These are phyloP conservation scores for Ceriops decandra DNA, from an alignment of 345 rosid species.

Conservation along the genomic window DNA sequence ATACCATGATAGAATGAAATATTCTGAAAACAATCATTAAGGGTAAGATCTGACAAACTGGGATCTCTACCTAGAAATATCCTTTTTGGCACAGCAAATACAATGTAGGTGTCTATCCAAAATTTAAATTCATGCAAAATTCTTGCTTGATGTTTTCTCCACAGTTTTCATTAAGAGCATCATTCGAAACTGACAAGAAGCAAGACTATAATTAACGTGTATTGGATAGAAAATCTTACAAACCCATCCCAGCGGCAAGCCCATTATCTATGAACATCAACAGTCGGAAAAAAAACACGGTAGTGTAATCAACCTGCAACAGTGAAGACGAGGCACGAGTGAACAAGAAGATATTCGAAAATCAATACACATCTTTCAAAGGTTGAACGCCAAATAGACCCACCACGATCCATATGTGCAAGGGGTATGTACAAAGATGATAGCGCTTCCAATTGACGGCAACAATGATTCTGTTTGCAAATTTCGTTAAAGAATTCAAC, in stretches of 20 bases:
- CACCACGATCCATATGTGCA: slow-evolving; percentile 99
- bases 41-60: not conserved
- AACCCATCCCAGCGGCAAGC: slow-evolving; percentile 95
- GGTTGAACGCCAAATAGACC: slow-evolving; percentile 20
- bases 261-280: slow-evolving; percentile 96
- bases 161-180: not conserved
- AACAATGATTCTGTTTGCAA: slow-evolving; percentile 62
- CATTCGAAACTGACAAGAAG: not conserved
- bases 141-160: not conserved
- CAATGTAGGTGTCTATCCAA: not conserved
- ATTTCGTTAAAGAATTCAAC: slow-evolving; percentile 27
- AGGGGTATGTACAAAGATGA: slow-evolving; percentile 64
- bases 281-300: slow-evolving; percentile 84
- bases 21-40: too few species aligned
- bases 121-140: not conserved
- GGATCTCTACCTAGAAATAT: not conserved
- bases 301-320: slow-evolving; percentile 83
- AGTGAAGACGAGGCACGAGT: slow-evolving; percentile 8
- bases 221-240: slow-evolving; percentile 49
- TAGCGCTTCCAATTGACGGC: slow-evolving; percentile 86
- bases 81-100: not conserved
- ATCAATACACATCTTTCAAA: not conserved
- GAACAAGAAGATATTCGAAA: not conserved
- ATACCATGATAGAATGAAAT: too few species aligned
- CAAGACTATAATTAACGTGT: not conserved